Evolutionary conservation across 306 rosid species (phyloP).

Genomic region (Sesbania bispinosa): DNA sequence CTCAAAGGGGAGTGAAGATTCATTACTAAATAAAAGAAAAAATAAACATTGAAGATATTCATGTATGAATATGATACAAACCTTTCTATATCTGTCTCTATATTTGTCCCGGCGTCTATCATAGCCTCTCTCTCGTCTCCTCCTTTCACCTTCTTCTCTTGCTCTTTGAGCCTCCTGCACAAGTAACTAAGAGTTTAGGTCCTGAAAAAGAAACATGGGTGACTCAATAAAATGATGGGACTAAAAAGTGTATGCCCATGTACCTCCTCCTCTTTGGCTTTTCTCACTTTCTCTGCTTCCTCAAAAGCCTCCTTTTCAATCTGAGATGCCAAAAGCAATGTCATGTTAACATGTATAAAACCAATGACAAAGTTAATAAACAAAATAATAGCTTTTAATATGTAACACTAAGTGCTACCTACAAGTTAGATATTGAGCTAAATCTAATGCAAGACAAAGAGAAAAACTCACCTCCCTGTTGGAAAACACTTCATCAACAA

Average conservation of each 20-base stretch:
- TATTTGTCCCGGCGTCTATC: constrained; percentile 70
- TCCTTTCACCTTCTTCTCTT: constrained; percentile 92
- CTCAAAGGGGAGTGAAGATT: constrained; percentile 10
- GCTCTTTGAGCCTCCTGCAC: constrained; percentile 96
- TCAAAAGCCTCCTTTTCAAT: constrained; percentile 79
- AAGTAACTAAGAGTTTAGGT: constrained; percentile 19
- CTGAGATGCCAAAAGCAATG: constrained; percentile 48
- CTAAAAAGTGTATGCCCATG: background rate
- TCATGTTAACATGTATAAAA: too few relatives aligned
- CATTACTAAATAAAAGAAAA: background rate
- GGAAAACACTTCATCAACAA: constrained; percentile 48
- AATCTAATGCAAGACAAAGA: constrained; percentile 14
- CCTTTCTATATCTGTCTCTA: constrained; percentile 70
- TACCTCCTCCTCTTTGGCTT: constrained; percentile 89
- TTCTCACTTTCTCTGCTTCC: constrained; percentile 81
- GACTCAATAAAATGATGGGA: background rate
- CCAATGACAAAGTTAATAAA: too few relatives aligned
- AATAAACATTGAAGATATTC: background rate
- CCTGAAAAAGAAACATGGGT: background rate
- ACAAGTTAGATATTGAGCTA: background rate
- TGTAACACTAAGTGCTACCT: background rate
- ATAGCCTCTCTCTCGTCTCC: constrained; percentile 75
- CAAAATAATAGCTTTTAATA: background rate
- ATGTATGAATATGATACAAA: constrained; percentile 28
- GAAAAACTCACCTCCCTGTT: constrained; percentile 47